Percentiles rank a stretch among this genome's conserved stretches.
phyloP scores from a whole-genome alignment of 768 basidiomycete species.

The Cystofilobasidium capitatum region DNA sequence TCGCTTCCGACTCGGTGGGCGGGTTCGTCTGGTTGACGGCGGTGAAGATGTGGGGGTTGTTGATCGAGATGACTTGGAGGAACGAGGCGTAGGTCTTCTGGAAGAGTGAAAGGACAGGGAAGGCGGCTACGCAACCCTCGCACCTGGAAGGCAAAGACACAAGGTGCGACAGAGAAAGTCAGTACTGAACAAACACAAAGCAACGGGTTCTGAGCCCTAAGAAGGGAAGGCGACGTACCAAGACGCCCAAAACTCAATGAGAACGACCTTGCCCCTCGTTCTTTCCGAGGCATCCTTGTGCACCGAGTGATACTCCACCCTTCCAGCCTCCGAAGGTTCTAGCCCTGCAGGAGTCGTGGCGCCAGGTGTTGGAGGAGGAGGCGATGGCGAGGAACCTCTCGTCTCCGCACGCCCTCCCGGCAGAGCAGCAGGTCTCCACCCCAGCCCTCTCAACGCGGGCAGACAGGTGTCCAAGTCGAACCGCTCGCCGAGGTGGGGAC shows the following conservation, averaged over 20 bases:
- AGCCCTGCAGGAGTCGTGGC: too few relatives aligned
- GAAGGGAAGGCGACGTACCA: background rate
- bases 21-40: background rate
- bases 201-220: background rate
- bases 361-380: too few relatives aligned
- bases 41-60: slow-evolving; percentile 10
- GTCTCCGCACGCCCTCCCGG: background rate
- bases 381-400: too few relatives aligned
- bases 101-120: slow-evolving; percentile 11
- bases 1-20: background rate
- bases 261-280: background rate
- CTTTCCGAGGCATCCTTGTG: background rate
- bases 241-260: slow-evolving; percentile 1
- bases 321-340: background rate
- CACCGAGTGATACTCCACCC: too few relatives aligned
- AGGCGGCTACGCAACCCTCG: slow-evolving; percentile 15
- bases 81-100: slow-evolving; percentile 16
- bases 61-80: slow-evolving; percentile 12
- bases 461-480: background rate
- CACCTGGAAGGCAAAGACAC: background rate
- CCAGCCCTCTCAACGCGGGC: background rate
- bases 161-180: too few relatives aligned
- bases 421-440: background rate
- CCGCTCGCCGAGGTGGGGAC: background rate
- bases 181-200: too few relatives aligned